phyloP scores from a whole-genome alignment of 2,329 filamentous ascomycete genomes.

The Colletotrichum cereale region DNA sequence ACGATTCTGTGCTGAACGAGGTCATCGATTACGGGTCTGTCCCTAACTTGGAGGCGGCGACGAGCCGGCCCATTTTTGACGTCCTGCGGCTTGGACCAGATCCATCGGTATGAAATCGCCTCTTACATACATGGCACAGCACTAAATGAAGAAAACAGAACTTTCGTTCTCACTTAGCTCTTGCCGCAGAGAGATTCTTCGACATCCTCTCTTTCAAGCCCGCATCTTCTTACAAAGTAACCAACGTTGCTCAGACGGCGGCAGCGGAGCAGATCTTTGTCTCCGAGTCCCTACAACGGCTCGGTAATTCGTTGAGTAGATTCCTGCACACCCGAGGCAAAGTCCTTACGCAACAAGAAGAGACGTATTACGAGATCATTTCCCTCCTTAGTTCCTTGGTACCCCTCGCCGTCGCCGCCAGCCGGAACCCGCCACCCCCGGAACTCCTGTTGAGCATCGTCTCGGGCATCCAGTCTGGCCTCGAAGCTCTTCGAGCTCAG shows the following conservation, averaged over 20 bases:
- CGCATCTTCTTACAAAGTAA: conserved; percentile 63
- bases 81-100: conserved; percentile 64
- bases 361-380: conserved; percentile 58
- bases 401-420: conserved; percentile 42
- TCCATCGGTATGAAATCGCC: conserved; percentile 58
- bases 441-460: conserved; percentile 26
- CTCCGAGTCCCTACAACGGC: conserved; percentile 55
- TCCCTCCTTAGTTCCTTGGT: conserved; percentile 55
- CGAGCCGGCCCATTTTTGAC: conserved; percentile 55
- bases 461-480: conserved; percentile 42
- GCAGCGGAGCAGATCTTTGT: conserved; percentile 60
- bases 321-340: conserved; percentile 50
- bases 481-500: conserved; percentile 45
- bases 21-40: conserved; percentile 66
- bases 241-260: conserved; percentile 52
- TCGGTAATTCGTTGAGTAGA: conserved; percentile 57
- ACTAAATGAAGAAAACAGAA: conserved; percentile 52
- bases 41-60: conserved; percentile 58
- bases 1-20: conserved; percentile 55
- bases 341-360: conserved; percentile 57
- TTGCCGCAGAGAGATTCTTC: conserved; percentile 65
- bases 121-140: neutral
- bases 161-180: conserved; percentile 60
- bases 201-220: conserved; percentile 62
- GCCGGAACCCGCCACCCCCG: conserved; percentile 9